Conservation (phyloP, 2,329 filamentous ascomycete species). For the Diaporthe vaccinii region DNA sequence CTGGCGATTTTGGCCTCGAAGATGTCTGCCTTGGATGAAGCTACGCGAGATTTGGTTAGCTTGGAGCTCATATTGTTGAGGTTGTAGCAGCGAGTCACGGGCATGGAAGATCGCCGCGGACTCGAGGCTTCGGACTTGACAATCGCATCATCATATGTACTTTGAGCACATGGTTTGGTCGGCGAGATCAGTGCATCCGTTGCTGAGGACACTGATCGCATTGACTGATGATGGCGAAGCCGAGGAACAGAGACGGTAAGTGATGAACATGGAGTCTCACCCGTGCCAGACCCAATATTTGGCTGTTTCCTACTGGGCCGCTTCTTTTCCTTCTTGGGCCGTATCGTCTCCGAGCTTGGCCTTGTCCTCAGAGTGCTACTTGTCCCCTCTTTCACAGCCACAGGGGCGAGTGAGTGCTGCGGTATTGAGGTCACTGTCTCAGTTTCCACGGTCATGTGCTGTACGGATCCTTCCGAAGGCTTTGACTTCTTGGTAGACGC, state of each 20-base stretch:
- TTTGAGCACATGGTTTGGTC: constrained; percentile 52
- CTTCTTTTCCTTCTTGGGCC: constrained; percentile 94
- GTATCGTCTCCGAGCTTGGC: constrained; percentile 94
- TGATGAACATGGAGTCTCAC: constrained; percentile 64
- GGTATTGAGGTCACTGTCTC: constrained; percentile 94
- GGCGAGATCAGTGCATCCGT: constrained; percentile 52
- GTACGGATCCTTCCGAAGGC: constrained; percentile 78
- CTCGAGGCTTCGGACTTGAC: constrained; percentile 42
- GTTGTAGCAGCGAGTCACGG: constrained; percentile 47
- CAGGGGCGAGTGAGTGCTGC: constrained; percentile 79
- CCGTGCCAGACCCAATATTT: constrained; percentile 77
- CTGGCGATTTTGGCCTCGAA: constrained; percentile 98
- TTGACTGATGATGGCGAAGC: constrained; percentile 58
- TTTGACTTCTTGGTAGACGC: constrained; percentile 79
- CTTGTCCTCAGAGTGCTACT: constrained; percentile 86
- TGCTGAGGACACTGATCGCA: constrained; percentile 52
- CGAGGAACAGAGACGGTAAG: constrained; percentile 48
- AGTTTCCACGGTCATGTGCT: constrained; percentile 97
- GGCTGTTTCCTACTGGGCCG: constrained; percentile 82
- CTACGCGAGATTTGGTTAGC: constrained; percentile 66
- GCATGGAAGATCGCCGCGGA: constrained; percentile 44
- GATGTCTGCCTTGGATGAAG: constrained; percentile 95
- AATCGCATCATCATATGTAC: constrained; percentile 48
- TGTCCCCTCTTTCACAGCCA: constrained; percentile 73
- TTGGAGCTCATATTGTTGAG: constrained; percentile 56